Evolutionary conservation across 768 basidiomycete species (phyloP).

Genomic region (Antrodiella citrinella): DNA sequence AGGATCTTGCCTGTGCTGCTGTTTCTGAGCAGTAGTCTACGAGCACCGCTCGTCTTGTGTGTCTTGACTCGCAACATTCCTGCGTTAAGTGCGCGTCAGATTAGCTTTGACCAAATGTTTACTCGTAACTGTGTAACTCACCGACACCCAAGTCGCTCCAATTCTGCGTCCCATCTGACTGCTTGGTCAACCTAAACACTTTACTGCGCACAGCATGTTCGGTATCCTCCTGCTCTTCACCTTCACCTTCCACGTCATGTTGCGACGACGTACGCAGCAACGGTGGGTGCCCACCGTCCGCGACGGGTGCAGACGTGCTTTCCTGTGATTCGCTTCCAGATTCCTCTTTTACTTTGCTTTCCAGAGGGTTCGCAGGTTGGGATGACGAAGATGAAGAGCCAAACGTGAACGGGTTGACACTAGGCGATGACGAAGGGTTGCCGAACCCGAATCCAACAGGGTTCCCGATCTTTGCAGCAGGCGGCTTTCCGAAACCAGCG

Average conservation of each 20-base stretch:
- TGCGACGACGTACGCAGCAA: slow-evolving; percentile 9
- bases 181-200: slow-evolving; percentile 51
- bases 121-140: slow-evolving; percentile 24
- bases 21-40: slow-evolving; percentile 64
- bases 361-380: slow-evolving; percentile 6
- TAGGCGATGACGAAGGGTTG: slow-evolving; percentile 26
- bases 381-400: slow-evolving; percentile 5
- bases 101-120: not conserved
- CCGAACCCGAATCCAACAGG: slow-evolving; percentile 59
- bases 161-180: slow-evolving; percentile 32
- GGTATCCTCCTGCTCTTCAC: slow-evolving; percentile 76
- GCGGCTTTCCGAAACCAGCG: slow-evolving; percentile 11
- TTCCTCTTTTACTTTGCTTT: slow-evolving; percentile 10
- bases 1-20: slow-evolving; percentile 68
- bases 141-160: slow-evolving; percentile 69
- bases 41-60: slow-evolving; percentile 50
- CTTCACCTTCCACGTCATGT: slow-evolving; percentile 68
- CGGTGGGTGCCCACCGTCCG: slow-evolving; percentile 8
- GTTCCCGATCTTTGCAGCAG: slow-evolving; percentile 47
- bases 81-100: slow-evolving; percentile 17
- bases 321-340: slow-evolving; percentile 12
- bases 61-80: slow-evolving; percentile 68
- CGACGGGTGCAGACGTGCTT: slow-evolving; percentile 14
- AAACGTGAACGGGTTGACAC: slow-evolving; percentile 11
- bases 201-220: slow-evolving; percentile 49